Base-by-base conservation (phyloP, 208 protist genomes). In the Herpetomonas muscarum region DNA sequence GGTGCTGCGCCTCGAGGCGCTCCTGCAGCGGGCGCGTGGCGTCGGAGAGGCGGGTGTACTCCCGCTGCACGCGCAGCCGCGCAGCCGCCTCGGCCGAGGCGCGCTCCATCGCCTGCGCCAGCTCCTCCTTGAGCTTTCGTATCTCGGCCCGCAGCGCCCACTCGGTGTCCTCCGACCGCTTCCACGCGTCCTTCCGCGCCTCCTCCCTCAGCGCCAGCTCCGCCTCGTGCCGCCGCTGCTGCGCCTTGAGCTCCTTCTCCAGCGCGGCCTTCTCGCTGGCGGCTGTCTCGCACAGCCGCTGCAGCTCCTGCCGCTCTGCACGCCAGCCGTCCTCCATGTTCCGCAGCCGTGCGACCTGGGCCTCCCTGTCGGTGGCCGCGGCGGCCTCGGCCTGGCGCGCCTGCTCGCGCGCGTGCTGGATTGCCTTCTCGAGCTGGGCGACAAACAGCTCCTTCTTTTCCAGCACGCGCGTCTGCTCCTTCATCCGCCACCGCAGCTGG, bases 71-170 rank as follows among this genome's bases (percentile, higher is more conserved):
- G 30, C 70, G 72, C 28, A 62, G 56, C 0, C 63, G 45, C 26
- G 47, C 30, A 0, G 76, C 65, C 48, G 79, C 76, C 30, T 67
- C 58, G 15, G 58, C 62, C 13, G 60, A 36, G 17, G 51, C 57
- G 5, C 25, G 24, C 12, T 49, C 66, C 51, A 74, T 42, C 6
- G 63, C 60, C 26, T 55, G 51, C 29, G 59, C 49, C 55, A 74
- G 54, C 45, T 69, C 52, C 25, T 55, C 44, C n/a, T 65, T 68
- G 4, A 70, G 17, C n/a, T n/a, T 1, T 12, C 45, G 49, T 12
- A 71, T 28, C 37, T 70, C 53, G 10, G 53, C 41, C 9, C 66
- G 68, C 6, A 63, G 51, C 24, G 4, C 6, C 48, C 22, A 53
- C 22, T 24, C 7, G 9, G 48, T 22, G 13, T 61, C 53, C 39